These are phyloP conservation scores for Nymphaea colorata DNA, from an alignment of 164 flowering plant species.

Conservation along the genomic window DNA sequence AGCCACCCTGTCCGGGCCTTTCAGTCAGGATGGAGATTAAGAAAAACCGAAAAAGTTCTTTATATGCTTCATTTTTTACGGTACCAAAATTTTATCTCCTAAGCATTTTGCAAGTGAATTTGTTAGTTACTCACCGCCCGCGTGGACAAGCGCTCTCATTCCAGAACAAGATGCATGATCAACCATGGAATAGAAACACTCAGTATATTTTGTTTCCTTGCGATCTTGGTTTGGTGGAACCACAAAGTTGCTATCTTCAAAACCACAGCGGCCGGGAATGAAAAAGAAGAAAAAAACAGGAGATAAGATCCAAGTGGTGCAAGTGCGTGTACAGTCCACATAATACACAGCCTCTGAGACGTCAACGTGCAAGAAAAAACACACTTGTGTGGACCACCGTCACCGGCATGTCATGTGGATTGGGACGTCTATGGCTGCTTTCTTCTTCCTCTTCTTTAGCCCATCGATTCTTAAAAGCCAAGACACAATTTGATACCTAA, in stretches of 20 bases:
- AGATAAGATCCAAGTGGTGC: background rate
- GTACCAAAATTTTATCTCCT: background rate
- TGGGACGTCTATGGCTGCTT: background rate
- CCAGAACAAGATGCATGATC: background rate
- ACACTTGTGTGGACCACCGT: background rate
- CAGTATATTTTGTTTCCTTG: background rate
- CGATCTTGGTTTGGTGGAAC: background rate
- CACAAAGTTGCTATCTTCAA: background rate
- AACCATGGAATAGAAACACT: background rate
- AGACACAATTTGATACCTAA: background rate
- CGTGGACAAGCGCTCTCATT: background rate
- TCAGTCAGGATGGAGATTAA: too few species aligned
- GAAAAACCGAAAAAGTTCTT: too few species aligned
- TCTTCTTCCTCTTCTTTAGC: background rate
- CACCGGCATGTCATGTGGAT: background rate
- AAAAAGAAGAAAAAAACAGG: background rate
- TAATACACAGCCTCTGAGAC: background rate
- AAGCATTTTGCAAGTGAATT: background rate
- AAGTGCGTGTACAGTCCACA: background rate
- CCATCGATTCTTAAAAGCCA: background rate
- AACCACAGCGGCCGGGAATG: background rate
- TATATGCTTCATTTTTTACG: too few species aligned
- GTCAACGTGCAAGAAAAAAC: background rate
- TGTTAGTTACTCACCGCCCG: background rate
- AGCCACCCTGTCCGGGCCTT: too few species aligned